Conservation (phyloP, 345 rosid genomes). For the Eucalyptus cloeziana region DNA sequence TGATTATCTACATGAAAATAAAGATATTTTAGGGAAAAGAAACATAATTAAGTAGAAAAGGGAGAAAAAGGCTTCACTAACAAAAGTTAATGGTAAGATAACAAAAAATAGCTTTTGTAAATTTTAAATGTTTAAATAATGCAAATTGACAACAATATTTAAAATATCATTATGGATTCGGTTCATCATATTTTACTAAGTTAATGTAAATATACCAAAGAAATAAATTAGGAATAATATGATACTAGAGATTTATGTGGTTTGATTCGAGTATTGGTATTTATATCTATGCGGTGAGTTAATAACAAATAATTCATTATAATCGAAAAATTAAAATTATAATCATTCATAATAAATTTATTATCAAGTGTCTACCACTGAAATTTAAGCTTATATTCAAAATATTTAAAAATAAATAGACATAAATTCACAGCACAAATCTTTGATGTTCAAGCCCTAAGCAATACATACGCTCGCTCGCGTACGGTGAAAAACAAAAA, state of each 20-base stretch:
- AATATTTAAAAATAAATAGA: too few relatives aligned
- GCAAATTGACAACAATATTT: neutral
- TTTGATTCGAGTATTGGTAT: rapidly evolving
- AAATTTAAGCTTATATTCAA: too few relatives aligned
- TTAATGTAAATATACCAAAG: too few relatives aligned
- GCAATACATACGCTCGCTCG: too few relatives aligned
- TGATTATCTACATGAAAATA: neutral
- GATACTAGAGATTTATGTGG: too few relatives aligned
- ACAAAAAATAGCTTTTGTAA: neutral
- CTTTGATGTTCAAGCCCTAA: too few relatives aligned
- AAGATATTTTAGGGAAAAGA: neutral
- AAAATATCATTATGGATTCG: neutral
- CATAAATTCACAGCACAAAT: too few relatives aligned
- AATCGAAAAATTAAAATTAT: rapidly evolving
- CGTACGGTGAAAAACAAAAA: too few relatives aligned
- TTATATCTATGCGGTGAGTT: rapidly evolving
- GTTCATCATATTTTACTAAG: neutral
- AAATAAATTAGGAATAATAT: too few relatives aligned
- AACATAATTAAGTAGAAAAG: neutral
- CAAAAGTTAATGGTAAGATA: neutral
- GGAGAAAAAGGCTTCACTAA: neutral
- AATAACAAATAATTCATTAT: too few relatives aligned
- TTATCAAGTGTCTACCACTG: rapidly evolving
- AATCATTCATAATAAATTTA: rapidly evolving
- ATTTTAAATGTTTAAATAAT: neutral